These are phyloP conservation scores for Arthrobotrys iridis DNA, from an alignment of 2,329 filamentous ascomycete species.

Conservation along the genomic window DNA sequence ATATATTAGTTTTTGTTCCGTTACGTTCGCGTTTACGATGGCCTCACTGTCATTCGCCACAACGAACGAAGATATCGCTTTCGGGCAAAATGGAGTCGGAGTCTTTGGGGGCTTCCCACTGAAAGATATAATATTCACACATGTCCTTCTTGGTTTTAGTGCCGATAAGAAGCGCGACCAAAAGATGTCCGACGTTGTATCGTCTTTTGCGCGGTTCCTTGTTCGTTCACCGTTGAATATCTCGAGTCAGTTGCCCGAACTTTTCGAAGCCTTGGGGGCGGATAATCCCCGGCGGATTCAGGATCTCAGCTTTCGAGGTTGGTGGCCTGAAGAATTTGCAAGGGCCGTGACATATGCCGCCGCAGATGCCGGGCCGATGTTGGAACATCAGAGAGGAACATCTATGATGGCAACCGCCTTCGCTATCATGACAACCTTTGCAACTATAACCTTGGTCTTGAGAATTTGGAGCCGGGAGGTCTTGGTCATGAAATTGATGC, in stretches of 20 bases:
- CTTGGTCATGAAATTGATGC: conserved; percentile 29
- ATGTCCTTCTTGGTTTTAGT: conserved; percentile 28
- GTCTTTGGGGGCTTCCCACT: conserved; percentile 19
- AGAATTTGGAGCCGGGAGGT: conserved; percentile 47
- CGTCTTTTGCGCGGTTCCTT: conserved; percentile 13
- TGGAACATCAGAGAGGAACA: conserved; percentile 18
- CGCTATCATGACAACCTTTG: conserved; percentile 22
- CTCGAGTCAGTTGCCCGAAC: neutral
- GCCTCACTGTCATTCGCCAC: conserved; percentile 35
- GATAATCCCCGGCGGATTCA: conserved; percentile 10
- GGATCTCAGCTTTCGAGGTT: conserved; percentile 15
- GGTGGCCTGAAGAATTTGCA: conserved; percentile 1
- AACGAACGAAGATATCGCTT: conserved; percentile 2
- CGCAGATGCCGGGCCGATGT: neutral
- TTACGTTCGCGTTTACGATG: neutral
- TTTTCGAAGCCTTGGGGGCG: conserved; percentile 19
- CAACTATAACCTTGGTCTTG: conserved; percentile 14
- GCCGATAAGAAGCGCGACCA: conserved; percentile 22
- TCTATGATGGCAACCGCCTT: conserved; percentile 6
- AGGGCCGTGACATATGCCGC: conserved; percentile 7
- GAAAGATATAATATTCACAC: conserved; percentile 11
- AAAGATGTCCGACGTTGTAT: conserved; percentile 27
- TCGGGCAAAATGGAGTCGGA: conserved; percentile 9
- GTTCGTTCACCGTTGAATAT: conserved; percentile 5
- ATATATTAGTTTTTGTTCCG: neutral